These are phyloP conservation scores for Lyophyllum atratum DNA, from an alignment of 768 basidiomycete genomes.

Conservation along the genomic window DNA sequence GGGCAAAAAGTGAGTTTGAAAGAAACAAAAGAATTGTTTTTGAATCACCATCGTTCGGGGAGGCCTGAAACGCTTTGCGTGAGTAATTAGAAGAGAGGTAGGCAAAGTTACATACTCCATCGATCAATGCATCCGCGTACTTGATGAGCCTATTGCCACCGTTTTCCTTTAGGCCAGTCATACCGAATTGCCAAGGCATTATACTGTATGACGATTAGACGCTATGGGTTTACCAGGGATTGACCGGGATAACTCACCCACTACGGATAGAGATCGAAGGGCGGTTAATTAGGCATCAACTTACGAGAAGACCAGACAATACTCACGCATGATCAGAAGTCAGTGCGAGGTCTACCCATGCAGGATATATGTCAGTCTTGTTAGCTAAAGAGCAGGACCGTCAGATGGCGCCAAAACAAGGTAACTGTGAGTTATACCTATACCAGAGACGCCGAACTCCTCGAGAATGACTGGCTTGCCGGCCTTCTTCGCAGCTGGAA, in stretches of 20 bases:
- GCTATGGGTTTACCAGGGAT: not conserved
- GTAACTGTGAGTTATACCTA: conserved; percentile 31
- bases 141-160: conserved; percentile 56
- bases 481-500: conserved; percentile 47
- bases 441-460: conserved; percentile 56
- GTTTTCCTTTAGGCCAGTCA: conserved; percentile 47
- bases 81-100: not conserved
- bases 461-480: conserved; percentile 66
- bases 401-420: not conserved
- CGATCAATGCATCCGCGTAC: conserved; percentile 52
- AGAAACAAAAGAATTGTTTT: not conserved
- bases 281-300: not conserved
- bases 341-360: conserved; percentile 50
- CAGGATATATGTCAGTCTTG: conserved; percentile 50
- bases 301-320: not conserved
- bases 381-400: conserved; percentile 36
- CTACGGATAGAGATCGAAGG: not conserved
- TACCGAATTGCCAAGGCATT: conserved; percentile 63
- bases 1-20: conserved; percentile 1
- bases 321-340: conserved; percentile 52
- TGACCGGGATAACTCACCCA: not conserved
- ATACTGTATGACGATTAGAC: conserved; percentile 34
- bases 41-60: conserved; percentile 52
- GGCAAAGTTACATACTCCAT: conserved; percentile 35
- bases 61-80: conserved; percentile 34